Percentiles rank a stretch among this genome's conserved stretches.
Evolutionary conservation across 176 grass and related monocot genomes (phyloP).

Genomic region (Triticum aestivum): DNA sequence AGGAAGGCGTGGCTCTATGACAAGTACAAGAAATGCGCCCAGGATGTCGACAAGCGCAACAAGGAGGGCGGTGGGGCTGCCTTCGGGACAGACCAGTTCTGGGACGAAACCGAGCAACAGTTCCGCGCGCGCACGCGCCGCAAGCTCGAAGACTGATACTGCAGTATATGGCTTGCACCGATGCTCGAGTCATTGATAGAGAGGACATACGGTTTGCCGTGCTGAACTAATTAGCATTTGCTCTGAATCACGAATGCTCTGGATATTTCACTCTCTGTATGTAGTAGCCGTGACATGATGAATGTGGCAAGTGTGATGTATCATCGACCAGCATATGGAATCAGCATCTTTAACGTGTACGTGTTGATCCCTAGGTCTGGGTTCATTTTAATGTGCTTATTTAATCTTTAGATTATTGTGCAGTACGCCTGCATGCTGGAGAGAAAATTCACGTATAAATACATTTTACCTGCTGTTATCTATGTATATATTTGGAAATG

Average conservation of each 20-base stretch:
- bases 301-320: neutral
- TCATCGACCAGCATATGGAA: neutral
- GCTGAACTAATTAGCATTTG: neutral
- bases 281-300: too few species aligned
- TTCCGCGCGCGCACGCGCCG: neutral
- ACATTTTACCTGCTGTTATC: too few species aligned
- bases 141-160: neutral
- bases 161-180: neutral
- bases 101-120: neutral
- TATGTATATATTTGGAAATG: too few species aligned
- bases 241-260: neutral
- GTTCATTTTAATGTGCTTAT: too few species aligned
- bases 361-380: too few species aligned
- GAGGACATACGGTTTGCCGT: too few species aligned
- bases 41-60: neutral
- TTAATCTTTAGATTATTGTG: too few species aligned
- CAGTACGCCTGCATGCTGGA: too few species aligned
- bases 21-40: neutral
- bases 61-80: neutral
- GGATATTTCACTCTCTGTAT: too few species aligned
- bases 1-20: neutral
- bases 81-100: neutral
- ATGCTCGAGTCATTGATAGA: neutral
- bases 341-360: too few species aligned
- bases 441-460: too few species aligned